Percentiles rank a stretch among this genome's conserved stretches.
Evolutionary conservation across 148 eudicot genomes (phyloP).

Genomic region (Spergularia bocconei): DNA sequence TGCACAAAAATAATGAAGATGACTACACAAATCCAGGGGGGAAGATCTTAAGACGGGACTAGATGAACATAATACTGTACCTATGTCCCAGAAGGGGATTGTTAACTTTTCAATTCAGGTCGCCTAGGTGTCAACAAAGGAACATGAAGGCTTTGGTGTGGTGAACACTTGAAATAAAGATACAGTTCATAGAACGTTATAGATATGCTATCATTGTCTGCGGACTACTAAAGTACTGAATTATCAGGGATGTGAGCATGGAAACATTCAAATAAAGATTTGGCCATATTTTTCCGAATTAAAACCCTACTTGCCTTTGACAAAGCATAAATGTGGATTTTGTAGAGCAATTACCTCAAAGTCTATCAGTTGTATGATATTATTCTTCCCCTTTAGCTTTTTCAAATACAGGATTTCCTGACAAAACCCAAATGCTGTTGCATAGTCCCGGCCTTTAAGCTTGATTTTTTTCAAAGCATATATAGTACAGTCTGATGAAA

Average conservation of each 20-base stretch:
- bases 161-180: background rate
- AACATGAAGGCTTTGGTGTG: background rate
- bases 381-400: slow-evolving; percentile 76
- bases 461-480: slow-evolving; percentile 94
- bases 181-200: too few relatives aligned
- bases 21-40: background rate
- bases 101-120: too few relatives aligned
- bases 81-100: background rate
- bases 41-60: background rate
- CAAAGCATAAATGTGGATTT: background rate
- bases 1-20: slow-evolving; percentile 18
- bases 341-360: slow-evolving; percentile 71
- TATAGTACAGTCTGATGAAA: slow-evolving; percentile 84
- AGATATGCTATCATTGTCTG: background rate
- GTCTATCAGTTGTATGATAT: slow-evolving; percentile 93
- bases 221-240: background rate
- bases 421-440: slow-evolving; percentile 92
- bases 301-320: background rate
- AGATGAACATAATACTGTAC: background rate
- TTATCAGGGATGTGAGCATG: background rate
- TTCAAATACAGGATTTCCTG: slow-evolving; percentile 89
- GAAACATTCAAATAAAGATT: background rate
- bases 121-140: too few relatives aligned
- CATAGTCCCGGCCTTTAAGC: slow-evolving; percentile 96
- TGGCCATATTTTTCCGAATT: background rate